Evolutionary conservation across 169 alveolate genomes (phyloP), one percentile per base, ranked within the genome.

Genomic region (Miamiensis avidus): DNA sequence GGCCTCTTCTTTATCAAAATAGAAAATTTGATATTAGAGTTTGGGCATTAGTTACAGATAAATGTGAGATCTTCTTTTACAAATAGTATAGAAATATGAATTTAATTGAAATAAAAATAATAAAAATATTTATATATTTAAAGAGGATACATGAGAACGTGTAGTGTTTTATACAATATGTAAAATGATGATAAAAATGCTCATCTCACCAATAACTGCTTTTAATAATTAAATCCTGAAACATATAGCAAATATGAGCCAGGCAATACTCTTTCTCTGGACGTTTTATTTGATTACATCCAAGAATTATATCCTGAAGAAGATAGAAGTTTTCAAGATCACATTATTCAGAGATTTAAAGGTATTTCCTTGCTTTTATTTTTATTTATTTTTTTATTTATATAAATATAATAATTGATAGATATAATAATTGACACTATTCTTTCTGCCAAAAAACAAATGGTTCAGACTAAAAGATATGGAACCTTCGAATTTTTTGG

Each of bases 161-260:
- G 96, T 29, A 82, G 94, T 76, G 86, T 81, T 31, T 85, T 86
- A 34, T 95, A 92, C 83, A 91, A 92, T 81, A 34, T 91, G 34
- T 4, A 85, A 26, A 86, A 87, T 73, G 87, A 88, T 33, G 94
- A 93, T 86, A 90, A 90, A 34, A 91, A 82, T 79, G 91, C 89
- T 0, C 98, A 95, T 84, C 77, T 95, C 0, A 95, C 98, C 1
- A 95, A 95, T 88, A 92, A 93, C 82, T 93, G 96, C 75, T 88
- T 93, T n/a, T 92, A 95, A n/a, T n/a, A n/a, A 82, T 90, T 93
- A 73, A 79, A 88, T 76, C 91, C 90, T 29, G 89, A 92, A 65
- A 84, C 89, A 72, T 95, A 92, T 82, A 93, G 95, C 64, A 81
- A 83, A 81, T 93, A 83, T 85, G 98, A 95, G 85, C 92, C 91